Evolutionary conservation across 345 rosid genomes (phyloP).

Genomic region (Brassica nigra): DNA sequence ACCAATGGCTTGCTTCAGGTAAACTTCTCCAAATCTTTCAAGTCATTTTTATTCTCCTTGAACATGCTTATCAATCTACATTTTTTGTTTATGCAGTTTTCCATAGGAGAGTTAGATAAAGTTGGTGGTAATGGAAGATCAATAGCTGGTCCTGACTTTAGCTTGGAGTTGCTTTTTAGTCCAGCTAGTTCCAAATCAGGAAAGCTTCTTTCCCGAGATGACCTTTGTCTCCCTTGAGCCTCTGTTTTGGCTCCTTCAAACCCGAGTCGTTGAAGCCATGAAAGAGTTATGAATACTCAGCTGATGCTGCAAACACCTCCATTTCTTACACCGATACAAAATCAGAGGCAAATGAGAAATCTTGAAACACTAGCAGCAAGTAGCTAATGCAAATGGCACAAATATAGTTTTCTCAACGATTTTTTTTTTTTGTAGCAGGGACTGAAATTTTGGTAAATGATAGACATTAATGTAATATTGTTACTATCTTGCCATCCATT

Average conservation of each 20-base stretch:
- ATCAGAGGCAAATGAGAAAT: conserved; percentile 5
- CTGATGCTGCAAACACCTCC: conserved; percentile 8
- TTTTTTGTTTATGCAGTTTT: conserved; percentile 49
- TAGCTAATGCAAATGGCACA: conserved; percentile 4
- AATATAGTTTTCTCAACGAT: conserved; percentile 3
- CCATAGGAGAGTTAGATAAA: conserved; percentile 71
- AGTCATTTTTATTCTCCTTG: background rate
- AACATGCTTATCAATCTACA: conserved; percentile 4
- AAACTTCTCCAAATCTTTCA: background rate
- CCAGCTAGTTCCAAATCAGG: conserved; percentile 58
- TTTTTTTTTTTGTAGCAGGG: background rate
- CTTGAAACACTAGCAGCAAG: conserved; percentile 15
- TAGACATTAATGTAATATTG: conserved; percentile 27
- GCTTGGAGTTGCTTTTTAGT: conserved; percentile 82
- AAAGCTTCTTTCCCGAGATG: conserved; percentile 27
- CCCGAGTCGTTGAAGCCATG: background rate
- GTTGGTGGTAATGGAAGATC: conserved; percentile 72
- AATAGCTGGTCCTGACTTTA: conserved; percentile 72
- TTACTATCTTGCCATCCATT: conserved; percentile 29
- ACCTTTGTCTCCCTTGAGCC: conserved; percentile 24
- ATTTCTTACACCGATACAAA: background rate
- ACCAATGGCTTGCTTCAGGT: conserved; percentile 83
- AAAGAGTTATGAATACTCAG: conserved; percentile 21
- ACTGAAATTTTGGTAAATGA: conserved; percentile 12
- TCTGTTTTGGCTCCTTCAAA: conserved; percentile 3